Percentiles rank a stretch among this genome's conserved stretches.
These are phyloP conservation scores for Globisporangium barbulae DNA, from an alignment of 352 stramenopile genomes.

Conservation along the genomic window DNA sequence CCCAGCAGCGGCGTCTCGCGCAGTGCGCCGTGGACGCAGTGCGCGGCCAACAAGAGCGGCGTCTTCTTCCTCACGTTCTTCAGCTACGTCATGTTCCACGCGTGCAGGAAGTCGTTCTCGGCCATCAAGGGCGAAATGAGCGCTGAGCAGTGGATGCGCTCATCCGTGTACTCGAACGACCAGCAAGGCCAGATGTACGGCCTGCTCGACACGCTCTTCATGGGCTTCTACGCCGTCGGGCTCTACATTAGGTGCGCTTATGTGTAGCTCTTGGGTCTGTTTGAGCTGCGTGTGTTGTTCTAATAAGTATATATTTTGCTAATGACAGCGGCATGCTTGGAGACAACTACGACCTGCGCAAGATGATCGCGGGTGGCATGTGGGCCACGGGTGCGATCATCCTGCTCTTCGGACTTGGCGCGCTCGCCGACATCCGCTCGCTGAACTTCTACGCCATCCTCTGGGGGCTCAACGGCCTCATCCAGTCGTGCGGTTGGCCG, in stretches of 20 bases:
- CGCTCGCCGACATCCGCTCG: constrained; percentile 55
- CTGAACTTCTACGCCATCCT: constrained; percentile 67
- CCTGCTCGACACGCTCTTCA: constrained; percentile 79
- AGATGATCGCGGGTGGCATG: constrained; percentile 72
- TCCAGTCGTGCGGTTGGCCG: constrained; percentile 78
- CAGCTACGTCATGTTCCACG: constrained; percentile 80
- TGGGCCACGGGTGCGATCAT: constrained; percentile 56
- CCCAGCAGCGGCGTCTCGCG: not conserved
- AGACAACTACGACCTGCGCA: constrained; percentile 63
- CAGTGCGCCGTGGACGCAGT: constrained; percentile 10
- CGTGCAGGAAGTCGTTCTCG: constrained; percentile 76
- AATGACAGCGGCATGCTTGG: constrained; percentile 53
- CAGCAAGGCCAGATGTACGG: constrained; percentile 81
- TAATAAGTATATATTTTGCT: constrained; percentile 2
- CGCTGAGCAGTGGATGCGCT: constrained; percentile 75
- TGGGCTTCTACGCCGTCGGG: constrained; percentile 69
- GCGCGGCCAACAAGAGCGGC: constrained; percentile 44
- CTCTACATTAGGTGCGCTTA: constrained; percentile 57
- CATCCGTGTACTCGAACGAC: constrained; percentile 44
- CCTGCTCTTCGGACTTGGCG: constrained; percentile 59
- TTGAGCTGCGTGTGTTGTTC: not conserved
- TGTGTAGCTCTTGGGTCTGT: not conserved
- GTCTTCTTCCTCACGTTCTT: constrained; percentile 77
- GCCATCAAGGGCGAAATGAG: constrained; percentile 83
- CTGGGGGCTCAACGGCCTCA: constrained; percentile 74